phyloP scores from a whole-genome alignment of 768 basidiomycete species.

The Calocera viscosa region DNA sequence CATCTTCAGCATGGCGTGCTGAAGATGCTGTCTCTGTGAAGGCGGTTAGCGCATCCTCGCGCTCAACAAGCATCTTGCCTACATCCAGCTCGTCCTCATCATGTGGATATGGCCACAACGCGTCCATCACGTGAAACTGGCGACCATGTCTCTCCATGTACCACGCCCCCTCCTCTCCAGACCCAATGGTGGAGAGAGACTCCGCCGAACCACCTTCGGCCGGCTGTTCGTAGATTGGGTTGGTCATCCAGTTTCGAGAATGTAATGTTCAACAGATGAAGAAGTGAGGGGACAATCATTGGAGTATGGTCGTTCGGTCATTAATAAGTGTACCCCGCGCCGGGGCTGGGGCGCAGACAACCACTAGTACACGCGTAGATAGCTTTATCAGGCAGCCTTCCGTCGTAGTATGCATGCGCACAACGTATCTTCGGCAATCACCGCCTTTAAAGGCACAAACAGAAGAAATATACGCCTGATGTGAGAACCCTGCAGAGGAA shows the following conservation, averaged over 20 bases:
- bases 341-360: not conserved
- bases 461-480: not conserved
- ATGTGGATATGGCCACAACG: constrained; percentile 4
- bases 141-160: not conserved
- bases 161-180: not conserved
- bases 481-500: not conserved
- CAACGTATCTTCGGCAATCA: constrained; percentile 7
- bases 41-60: not conserved
- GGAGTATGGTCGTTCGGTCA: not conserved
- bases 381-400: constrained; percentile 2
- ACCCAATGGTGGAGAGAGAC: not conserved
- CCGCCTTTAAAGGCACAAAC: not conserved
- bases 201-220: not conserved
- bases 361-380: not conserved
- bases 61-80: not conserved
- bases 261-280: not conserved
- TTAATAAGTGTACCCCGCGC: not conserved
- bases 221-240: not conserved
- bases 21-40: not conserved
- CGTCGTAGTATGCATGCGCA: not conserved
- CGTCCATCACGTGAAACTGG: constrained; percentile 3
- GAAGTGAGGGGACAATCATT: not conserved
- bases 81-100: not conserved
- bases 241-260: constrained; percentile 1
- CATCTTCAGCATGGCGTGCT: not conserved